phyloP scores from a whole-genome alignment of 1,284 basidiomycete genomes.

The Leccinum fallax region DNA sequence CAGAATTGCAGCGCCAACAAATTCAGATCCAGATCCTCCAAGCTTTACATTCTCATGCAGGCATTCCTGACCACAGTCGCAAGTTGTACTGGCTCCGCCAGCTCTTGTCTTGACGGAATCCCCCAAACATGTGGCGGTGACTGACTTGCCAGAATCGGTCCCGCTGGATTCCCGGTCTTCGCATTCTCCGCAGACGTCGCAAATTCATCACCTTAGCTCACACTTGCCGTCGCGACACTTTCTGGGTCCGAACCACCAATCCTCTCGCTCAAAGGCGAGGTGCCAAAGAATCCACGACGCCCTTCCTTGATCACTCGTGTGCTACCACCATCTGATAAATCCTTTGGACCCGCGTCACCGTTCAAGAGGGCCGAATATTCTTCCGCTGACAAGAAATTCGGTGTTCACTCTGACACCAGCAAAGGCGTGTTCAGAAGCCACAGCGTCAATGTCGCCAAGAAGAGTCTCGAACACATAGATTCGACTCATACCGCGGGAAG shows the following conservation, averaged over 20 bases:
- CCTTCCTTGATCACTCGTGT: conserved; percentile 24
- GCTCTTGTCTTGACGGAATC: conserved; percentile 27
- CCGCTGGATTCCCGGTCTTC: conserved; percentile 7
- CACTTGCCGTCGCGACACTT: background rate
- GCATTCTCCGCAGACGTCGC: conserved; percentile 10
- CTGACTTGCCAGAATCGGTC: conserved; percentile 8
- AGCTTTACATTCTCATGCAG: conserved; percentile 17
- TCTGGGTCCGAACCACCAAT: background rate
- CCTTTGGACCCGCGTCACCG: conserved; percentile 20
- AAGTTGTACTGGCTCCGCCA: conserved; percentile 26
- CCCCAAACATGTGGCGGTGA: conserved; percentile 15
- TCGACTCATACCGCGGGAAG: conserved; percentile 56
- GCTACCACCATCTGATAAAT: conserved; percentile 19
- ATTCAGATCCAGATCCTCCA: conserved; percentile 30
- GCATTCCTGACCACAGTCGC: conserved; percentile 21
- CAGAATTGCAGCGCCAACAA: conserved; percentile 32
- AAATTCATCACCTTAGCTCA: conserved; percentile 3
- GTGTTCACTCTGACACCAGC: conserved; percentile 25
- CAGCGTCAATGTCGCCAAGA: conserved; percentile 34
- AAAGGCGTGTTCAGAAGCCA: conserved; percentile 25
- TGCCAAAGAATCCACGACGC: conserved; percentile 18
- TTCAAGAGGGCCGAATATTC: conserved; percentile 22
- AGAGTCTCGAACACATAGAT: conserved; percentile 46
- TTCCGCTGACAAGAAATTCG: conserved; percentile 29
- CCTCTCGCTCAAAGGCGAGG: background rate